phyloP scores from a whole-genome alignment of 2,329 filamentous ascomycete species.

The Chaetoscypha palmicola region DNA sequence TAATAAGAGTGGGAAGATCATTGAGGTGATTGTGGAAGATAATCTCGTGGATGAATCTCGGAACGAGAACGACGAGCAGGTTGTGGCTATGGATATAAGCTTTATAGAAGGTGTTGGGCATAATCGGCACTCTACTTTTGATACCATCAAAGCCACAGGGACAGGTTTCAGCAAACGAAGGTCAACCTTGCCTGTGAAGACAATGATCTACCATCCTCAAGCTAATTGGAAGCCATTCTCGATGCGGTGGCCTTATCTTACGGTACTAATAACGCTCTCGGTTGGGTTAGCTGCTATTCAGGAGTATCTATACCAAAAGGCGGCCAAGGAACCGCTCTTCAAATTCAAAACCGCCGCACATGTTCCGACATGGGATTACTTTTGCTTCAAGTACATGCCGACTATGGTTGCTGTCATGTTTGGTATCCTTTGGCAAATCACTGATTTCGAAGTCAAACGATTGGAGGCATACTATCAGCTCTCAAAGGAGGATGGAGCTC shows the following conservation, averaged over 20 bases:
- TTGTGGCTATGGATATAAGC: slow-evolving; percentile 23
- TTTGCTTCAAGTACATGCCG: slow-evolving; percentile 56
- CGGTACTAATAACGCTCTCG: slow-evolving; percentile 47
- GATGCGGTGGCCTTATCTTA: slow-evolving; percentile 57
- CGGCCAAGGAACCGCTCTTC: slow-evolving; percentile 34
- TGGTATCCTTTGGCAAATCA: slow-evolving; percentile 59
- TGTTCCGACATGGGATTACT: slow-evolving; percentile 47
- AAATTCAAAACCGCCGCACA: slow-evolving; percentile 44
- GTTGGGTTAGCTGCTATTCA: slow-evolving; percentile 43
- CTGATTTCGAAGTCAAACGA: slow-evolving; percentile 60
- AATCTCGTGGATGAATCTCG: not conserved
- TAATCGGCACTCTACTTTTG: slow-evolving; percentile 15
- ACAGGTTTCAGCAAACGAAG: slow-evolving; percentile 17
- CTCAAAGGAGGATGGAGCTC: slow-evolving; percentile 51
- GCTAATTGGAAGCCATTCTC: slow-evolving; percentile 61
- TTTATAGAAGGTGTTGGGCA: slow-evolving; percentile 20
- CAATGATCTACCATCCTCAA: slow-evolving; percentile 52
- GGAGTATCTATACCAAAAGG: slow-evolving; percentile 49
- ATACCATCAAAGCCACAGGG: slow-evolving; percentile 11
- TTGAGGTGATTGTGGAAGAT: slow-evolving; percentile 50
- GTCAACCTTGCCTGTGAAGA: slow-evolving; percentile 29
- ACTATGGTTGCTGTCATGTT: slow-evolving; percentile 55
- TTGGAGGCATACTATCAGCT: slow-evolving; percentile 61
- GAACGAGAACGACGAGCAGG: slow-evolving; percentile 6
- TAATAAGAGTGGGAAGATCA: slow-evolving; percentile 51